Evolutionary conservation across 2,329 filamentous ascomycete species (phyloP).

Genomic region (Penicillium hesseltinei): DNA sequence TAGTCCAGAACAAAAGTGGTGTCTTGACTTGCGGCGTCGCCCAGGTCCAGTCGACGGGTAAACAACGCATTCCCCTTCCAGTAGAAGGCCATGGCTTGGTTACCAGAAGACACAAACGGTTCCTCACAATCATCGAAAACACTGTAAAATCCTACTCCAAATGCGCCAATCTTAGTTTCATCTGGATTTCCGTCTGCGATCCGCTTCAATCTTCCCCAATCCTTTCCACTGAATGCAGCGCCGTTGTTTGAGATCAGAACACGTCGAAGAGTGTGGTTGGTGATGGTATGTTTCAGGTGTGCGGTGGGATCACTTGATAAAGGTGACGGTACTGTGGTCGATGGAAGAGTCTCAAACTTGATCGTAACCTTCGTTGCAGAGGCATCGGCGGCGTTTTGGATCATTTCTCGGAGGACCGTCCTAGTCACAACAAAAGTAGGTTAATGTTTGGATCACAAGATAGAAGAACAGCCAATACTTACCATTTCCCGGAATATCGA

Average conservation of each 20-base stretch:
- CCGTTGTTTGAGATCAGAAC: conserved; percentile 94
- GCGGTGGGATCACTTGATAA: conserved; percentile 65
- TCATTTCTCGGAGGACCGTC: conserved; percentile 79
- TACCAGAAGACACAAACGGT: conserved; percentile 90
- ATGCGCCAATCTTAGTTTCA: conserved; percentile 98
- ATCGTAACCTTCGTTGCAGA: conserved; percentile 86
- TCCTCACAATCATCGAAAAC: conserved; percentile 98
- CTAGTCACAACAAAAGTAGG: conserved; percentile 19
- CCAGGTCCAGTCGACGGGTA: conserved; percentile 77
- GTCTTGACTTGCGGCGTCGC: conserved; percentile 62
- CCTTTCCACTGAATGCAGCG: conserved; percentile 78
- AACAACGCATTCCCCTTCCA: conserved; percentile 99
- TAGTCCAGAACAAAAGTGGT: conserved; percentile 97
- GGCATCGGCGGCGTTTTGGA: conserved; percentile 98
- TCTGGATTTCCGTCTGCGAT: conserved; percentile 99
- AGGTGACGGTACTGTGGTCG: conserved; percentile 69
- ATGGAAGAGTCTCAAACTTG: conserved; percentile 88
- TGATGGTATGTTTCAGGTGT: conserved; percentile 75
- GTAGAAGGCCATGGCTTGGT: conserved; percentile 95
- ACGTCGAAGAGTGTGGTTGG: conserved; percentile 80
- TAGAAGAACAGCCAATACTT: conserved; percentile 41
- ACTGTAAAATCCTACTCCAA: conserved; percentile 97
- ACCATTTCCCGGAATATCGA: conserved; percentile 95
- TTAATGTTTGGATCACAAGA: conserved; percentile 14
- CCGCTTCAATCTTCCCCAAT: conserved; percentile 90